Percentiles rank a stretch among this genome's conserved stretches.
Evolutionary conservation across 2,329 filamentous ascomycete species (phyloP).

Genomic region (Colletotrichum agaves): DNA sequence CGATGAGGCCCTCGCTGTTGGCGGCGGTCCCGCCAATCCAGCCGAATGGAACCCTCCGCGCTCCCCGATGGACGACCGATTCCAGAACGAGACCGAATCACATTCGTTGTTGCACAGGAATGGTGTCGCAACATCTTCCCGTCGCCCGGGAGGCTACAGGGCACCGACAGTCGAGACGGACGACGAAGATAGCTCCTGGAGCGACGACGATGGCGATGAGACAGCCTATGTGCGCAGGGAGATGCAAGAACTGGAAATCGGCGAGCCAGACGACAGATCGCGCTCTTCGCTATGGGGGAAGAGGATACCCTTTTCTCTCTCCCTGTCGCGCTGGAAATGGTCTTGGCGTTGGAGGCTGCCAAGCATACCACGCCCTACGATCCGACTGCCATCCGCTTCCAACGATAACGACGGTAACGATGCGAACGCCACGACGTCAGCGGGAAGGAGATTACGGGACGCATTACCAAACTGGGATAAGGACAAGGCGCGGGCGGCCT

Average conservation of each 20-base stretch:
- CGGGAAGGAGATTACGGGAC: conserved; percentile 40
- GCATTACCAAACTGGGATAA: conserved; percentile 29
- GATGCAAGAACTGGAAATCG: conserved; percentile 89
- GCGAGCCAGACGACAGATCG: conserved; percentile 68
- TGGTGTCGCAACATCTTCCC: conserved; percentile 51
- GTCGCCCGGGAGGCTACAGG: conserved; percentile 71
- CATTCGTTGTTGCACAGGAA: conserved; percentile 74
- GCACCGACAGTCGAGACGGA: conserved; percentile 84
- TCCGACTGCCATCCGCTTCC: conserved; percentile 57
- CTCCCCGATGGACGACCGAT: conserved; percentile 62
- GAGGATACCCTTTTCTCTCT: conserved; percentile 63
- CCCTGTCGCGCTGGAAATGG: conserved; percentile 66
- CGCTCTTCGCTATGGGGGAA: conserved; percentile 64
- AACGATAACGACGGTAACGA: conserved; percentile 41
- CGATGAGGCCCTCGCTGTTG: conserved; percentile 53
- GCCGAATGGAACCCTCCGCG: conserved; percentile 45
- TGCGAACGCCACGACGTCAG: conserved; percentile 41
- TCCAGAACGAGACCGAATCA: conserved; percentile 78
- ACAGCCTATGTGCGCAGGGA: conserved; percentile 79
- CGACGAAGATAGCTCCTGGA: conserved; percentile 69
- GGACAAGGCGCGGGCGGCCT: conserved; percentile 44
- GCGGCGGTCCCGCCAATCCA: conserved; percentile 45
- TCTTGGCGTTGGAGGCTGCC: conserved; percentile 65
- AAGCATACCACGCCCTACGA: conserved; percentile 54
- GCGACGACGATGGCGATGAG: conserved; percentile 60